These are phyloP conservation scores for Diaporthe ilicicola DNA, from an alignment of 2,329 filamentous ascomycete genomes.

Conservation along the genomic window DNA sequence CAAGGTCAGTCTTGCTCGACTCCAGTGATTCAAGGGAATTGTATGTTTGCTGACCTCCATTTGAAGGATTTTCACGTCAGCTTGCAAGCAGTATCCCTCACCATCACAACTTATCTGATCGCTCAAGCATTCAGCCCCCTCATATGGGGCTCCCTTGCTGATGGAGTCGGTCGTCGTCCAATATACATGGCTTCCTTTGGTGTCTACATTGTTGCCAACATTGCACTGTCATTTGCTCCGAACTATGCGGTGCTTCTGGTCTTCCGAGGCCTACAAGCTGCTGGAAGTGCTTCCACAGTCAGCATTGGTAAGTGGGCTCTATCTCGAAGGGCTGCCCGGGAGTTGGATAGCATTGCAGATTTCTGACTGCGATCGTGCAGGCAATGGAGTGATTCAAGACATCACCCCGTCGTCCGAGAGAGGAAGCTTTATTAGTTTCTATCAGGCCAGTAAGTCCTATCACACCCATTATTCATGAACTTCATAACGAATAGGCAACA, in stretches of 20 bases:
- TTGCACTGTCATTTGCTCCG: slow-evolving; percentile 52
- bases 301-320: slow-evolving; percentile 49
- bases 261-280: slow-evolving; percentile 56
- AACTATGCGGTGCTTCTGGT: slow-evolving; percentile 53
- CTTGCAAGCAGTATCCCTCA: slow-evolving; percentile 46
- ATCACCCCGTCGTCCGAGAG: slow-evolving; percentile 41
- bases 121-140: slow-evolving; percentile 59
- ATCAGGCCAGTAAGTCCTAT: slow-evolving; percentile 42
- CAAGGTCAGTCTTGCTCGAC: slow-evolving; percentile 40
- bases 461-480: accelerated
- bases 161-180: slow-evolving; percentile 53
- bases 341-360: accelerated
- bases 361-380: slow-evolving; percentile 4
- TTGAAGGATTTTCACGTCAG: slow-evolving; percentile 43
- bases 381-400: slow-evolving; percentile 45
- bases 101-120: slow-evolving; percentile 57
- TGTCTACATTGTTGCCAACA: slow-evolving; percentile 57
- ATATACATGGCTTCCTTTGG: slow-evolving; percentile 55
- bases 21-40: neutral
- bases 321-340: no score
- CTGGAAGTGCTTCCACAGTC: slow-evolving; percentile 56
- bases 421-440: slow-evolving; percentile 43
- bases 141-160: slow-evolving; percentile 58
- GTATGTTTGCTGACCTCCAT: neutral
- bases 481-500: no score